Percentiles rank a stretch among this genome's conserved stretches.
Conservation (phyloP, 352 stramenopile species). For the Discostella stelligera region DNA sequence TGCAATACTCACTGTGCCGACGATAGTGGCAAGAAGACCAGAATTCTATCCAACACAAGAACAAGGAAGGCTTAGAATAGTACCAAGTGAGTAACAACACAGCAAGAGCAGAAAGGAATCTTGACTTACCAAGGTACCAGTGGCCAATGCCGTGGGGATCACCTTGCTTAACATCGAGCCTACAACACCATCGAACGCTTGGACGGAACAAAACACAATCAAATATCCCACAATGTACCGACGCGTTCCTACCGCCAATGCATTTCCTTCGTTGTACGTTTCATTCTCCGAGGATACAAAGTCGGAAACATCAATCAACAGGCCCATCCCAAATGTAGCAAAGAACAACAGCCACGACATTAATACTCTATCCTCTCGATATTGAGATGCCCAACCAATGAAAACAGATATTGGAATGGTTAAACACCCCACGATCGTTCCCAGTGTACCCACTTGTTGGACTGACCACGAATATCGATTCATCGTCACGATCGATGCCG, state of each 20-base stretch:
- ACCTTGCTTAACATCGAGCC: slow-evolving; percentile 92
- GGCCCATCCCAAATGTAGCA: slow-evolving; percentile 52
- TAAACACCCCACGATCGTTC: slow-evolving; percentile 60
- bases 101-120: no score
- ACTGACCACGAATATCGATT: slow-evolving; percentile 74
- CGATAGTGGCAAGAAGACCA: slow-evolving; percentile 89
- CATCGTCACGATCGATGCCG: slow-evolving; percentile 63
- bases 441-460: slow-evolving; percentile 62
- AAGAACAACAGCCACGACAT: slow-evolving; percentile 60
- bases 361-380: slow-evolving; percentile 59
- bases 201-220: slow-evolving; percentile 68
- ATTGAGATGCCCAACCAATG: slow-evolving; percentile 63
- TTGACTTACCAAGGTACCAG: slow-evolving; percentile 85
- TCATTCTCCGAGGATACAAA: slow-evolving; percentile 42
- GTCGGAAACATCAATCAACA: slow-evolving; percentile 71
- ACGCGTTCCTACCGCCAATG: slow-evolving; percentile 45
- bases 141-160: slow-evolving; percentile 89
- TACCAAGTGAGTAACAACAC: no score
- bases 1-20: slow-evolving; percentile 83
- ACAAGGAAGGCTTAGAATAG: no score
- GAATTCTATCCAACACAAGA: slow-evolving; percentile 77
- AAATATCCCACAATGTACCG: slow-evolving; percentile 74
- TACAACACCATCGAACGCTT: slow-evolving; percentile 90
- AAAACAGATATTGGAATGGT: slow-evolving; percentile 51
- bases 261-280: slow-evolving; percentile 59